Base-by-base conservation (phyloP, 73 alveolate species). In the Paramecium caudatum region DNA sequence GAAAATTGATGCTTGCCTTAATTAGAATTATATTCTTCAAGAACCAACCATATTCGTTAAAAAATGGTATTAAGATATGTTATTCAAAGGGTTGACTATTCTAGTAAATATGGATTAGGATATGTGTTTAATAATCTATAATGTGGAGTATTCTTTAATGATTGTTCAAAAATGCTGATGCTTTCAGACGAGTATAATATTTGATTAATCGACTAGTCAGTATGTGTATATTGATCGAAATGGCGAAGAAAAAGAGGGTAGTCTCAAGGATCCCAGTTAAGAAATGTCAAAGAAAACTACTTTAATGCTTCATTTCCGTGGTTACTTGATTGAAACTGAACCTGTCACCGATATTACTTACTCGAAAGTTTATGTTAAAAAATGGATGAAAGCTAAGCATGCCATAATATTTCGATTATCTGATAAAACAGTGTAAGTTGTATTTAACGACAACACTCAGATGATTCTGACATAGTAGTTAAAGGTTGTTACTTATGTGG, bases 361-460 rank as follows among this genome's bases (percentile, higher is more conserved):
- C 10, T 55, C 21, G 4, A 36, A 70, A 49, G 50, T 95, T 47
- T 97, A 96, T 91, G 97, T 97, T 47, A 97, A 96, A 91, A 97
- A 96, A 93, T 97, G 98, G 98, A 96, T 97, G 98, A 90, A 97
- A 74, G 97, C 99, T 15, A 93, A 97, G 46, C 99, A 97, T 91
- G 99, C 99, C 37, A 95, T 96, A 30, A 91, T 97, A 94, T 97
- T 97, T 92, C 93, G 99, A 93, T 93, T 97, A 16, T 94, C 98
- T 12, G 96, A 97, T 87, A 97, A 97, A 78, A 96, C 97, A 39
- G 99, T 98, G 81, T 97, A 98, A 93, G 99, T 98, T 33, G 93
- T 95, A 92, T 98, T 98, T 95, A 93, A 94, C 70, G 99, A 96
- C 78, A 97, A 95, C 90, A 90, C 99, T 12, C 98, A 97, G 82